Evolutionary conservation across 2,329 filamentous ascomycete genomes (phyloP), one percentile per base, ranked within the genome.

Genomic region (Blastomyces parvus): DNA sequence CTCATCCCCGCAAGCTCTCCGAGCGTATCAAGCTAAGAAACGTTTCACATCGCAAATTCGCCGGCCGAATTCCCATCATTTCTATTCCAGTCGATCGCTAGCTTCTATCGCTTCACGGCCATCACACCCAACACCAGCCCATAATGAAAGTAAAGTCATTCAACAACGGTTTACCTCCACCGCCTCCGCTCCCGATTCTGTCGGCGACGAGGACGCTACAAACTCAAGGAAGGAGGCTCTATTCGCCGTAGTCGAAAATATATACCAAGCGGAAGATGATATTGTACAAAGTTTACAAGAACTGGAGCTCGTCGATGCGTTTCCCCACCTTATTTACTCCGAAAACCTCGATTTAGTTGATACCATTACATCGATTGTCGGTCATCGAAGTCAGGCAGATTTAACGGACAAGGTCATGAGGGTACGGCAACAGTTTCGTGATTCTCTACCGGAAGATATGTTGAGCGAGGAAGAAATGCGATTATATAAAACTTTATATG

Each of bases 401-500:
- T 61, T 75, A 44, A 72, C 76, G 62, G 67, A 69, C 33, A 74
- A 72, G 63, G 90, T 90, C 40, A 84, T 88, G 63, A 81, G 85
- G 68, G 88, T 90, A 44, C 85, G 88, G 69, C 87, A 90, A 66
- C 81, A 84, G 9, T 95, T 91, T 73, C 88, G 91, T 65, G 87
- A 94, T 70, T 86, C 83, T 0, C 76, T 97, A 30, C 92, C 92
- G 0, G 83, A 85, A 40, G 86, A 83, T 42, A 85, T 90, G 69
- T 75, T 97, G 60, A 86, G 81, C 42, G 80, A 82, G 0, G 83
- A 88, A 61, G 91, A 96, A 73, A 86, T 88, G 70, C 79, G 78
- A 58, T 78, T 96, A 0, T 96, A 96, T 74, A 86, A 88, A 71
- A 82, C 91, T 66, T 77, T 96, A 19, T 97, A 94, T 73, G 93